Evolutionary conservation across 106 monocot genomes (phyloP), one percentile per base, ranked within the genome.

Genomic region (Apostasia ramifera): DNA sequence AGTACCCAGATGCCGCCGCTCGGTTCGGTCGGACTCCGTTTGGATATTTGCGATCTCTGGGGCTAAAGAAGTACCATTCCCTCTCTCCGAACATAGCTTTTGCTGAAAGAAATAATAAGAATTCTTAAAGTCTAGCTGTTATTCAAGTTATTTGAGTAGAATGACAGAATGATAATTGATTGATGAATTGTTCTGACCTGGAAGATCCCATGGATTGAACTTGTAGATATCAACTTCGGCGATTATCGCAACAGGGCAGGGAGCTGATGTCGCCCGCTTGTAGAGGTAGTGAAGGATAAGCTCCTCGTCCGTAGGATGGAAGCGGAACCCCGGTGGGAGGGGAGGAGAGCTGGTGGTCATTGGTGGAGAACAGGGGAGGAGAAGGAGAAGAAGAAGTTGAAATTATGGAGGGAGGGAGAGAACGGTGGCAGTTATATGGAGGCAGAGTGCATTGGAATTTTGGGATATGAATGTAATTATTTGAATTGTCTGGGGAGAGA

Each of bases 221-320:
- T 79, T 79, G 73, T 79, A 79, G 15, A 79, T 79, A 50, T 79
- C 68, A 57, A 79, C 68, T 40, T 79, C 79, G 1, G 73, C 79
- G 51, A 79, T 74, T 59, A 79, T 73, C 6, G 73, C 26, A 43
- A 69, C 73, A 3, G 73, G 79, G 40, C 73, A 79, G 8, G 74
- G 69, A 0, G 47, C 0, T 2, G 73, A 59, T 2, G 55, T 69
- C 0, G 73, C 68, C 4, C 68, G 60, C 54, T 68, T 79, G n/a
- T 61, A 8, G 63, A 79, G 79, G 63, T 79, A 79, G 67, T 74
- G 57, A 12, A 69, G 69, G 63, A 79, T 79, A 61, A 79, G 79
- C 57, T 79, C 79, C 62, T 79, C 79, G 57, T 79, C 79, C 9
- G 78, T 78, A 4, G 78, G 78, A 53, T 72, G 72, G 54, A 78